Evolutionary conservation across 1,284 basidiomycete species (phyloP).

Genomic region (Cryptococcus neoformans): DNA sequence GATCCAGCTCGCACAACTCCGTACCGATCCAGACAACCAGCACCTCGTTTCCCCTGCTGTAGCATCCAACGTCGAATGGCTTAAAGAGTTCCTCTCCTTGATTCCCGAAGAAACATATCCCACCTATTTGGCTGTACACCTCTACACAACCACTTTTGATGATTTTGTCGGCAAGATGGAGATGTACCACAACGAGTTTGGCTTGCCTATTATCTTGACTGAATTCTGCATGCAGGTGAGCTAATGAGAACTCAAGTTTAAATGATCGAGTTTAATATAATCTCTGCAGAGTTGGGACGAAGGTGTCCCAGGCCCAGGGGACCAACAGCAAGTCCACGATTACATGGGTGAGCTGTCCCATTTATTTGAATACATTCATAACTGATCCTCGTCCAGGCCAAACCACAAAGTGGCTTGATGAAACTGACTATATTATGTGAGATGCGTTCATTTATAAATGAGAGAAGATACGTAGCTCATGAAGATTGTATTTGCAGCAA

Average conservation of each 20-base stretch:
- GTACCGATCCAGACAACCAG: slow-evolving; percentile 11
- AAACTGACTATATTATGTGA: slow-evolving; percentile 28
- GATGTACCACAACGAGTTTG: slow-evolving; percentile 27
- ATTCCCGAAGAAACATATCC: slow-evolving; percentile 27
- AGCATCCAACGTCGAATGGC: slow-evolving; percentile 31
- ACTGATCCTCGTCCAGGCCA: slow-evolving; percentile 19
- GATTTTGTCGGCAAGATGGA: slow-evolving; percentile 27
- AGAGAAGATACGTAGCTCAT: background rate
- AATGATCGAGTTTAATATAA: background rate
- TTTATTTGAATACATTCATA: background rate
- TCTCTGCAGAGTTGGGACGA: slow-evolving; percentile 34
- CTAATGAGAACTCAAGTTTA: background rate
- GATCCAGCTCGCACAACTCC: slow-evolving; percentile 27
- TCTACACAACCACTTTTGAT: slow-evolving; percentile 46
- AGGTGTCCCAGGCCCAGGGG: slow-evolving; percentile 28
- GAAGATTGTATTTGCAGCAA: slow-evolving; percentile 10
- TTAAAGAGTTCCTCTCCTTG: slow-evolving; percentile 31
- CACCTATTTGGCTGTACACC: slow-evolving; percentile 36
- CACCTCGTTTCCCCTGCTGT: slow-evolving; percentile 23
- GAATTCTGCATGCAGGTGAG: slow-evolving; percentile 44
- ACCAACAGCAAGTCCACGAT: slow-evolving; percentile 43
- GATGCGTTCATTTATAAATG: too few relatives aligned
- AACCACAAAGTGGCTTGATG: slow-evolving; percentile 36
- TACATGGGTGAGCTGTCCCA: slow-evolving; percentile 36
- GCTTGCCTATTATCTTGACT: slow-evolving; percentile 40